Conservation (phyloP, 2,329 filamentous ascomycete species). For the Lasiodiplodia gonubiensis region DNA sequence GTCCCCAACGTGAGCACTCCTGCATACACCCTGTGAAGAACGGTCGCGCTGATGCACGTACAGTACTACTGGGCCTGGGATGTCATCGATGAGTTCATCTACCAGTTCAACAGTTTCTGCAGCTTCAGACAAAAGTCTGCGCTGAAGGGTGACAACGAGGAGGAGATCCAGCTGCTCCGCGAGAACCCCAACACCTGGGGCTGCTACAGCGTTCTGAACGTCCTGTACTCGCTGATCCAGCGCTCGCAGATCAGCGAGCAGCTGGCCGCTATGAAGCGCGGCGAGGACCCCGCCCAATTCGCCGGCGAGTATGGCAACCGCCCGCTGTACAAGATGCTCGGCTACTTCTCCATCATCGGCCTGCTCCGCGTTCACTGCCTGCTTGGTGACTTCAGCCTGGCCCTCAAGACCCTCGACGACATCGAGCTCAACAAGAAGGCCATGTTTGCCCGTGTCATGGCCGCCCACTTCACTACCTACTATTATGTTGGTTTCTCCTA, state of each 20-base stretch:
- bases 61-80: slow-evolving; percentile 99
- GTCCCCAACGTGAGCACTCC: slow-evolving; percentile 80
- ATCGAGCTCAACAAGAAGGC: slow-evolving; percentile 99
- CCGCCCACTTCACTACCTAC: slow-evolving; percentile 98
- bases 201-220: slow-evolving; percentile 98
- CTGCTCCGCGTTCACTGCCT: slow-evolving; percentile 94
- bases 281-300: slow-evolving; percentile 84
- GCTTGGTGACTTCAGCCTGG: slow-evolving; percentile 95
- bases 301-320: slow-evolving; percentile 95
- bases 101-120: slow-evolving; percentile 99
- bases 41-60: slow-evolving; percentile 29
- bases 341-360: slow-evolving; percentile 99
- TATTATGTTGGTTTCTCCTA: slow-evolving; percentile 99
- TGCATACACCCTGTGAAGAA: background rate
- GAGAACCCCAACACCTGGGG: slow-evolving; percentile 99
- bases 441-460: slow-evolving; percentile 99
- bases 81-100: slow-evolving; percentile 99
- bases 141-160: slow-evolving; percentile 80
- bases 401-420: slow-evolving; percentile 97
- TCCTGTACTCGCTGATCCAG: slow-evolving; percentile 98
- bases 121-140: slow-evolving; percentile 93
- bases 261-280: slow-evolving; percentile 89
- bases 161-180: slow-evolving; percentile 87
- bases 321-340: slow-evolving; percentile 96
- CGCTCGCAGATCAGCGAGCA: slow-evolving; percentile 98